A percentile compares a stretch with the other conserved stretches of the same genome.
Evolutionary conservation across 495 filamentous ascomycete species (phyloP).

Genomic region (Bathelium albidoporum): DNA sequence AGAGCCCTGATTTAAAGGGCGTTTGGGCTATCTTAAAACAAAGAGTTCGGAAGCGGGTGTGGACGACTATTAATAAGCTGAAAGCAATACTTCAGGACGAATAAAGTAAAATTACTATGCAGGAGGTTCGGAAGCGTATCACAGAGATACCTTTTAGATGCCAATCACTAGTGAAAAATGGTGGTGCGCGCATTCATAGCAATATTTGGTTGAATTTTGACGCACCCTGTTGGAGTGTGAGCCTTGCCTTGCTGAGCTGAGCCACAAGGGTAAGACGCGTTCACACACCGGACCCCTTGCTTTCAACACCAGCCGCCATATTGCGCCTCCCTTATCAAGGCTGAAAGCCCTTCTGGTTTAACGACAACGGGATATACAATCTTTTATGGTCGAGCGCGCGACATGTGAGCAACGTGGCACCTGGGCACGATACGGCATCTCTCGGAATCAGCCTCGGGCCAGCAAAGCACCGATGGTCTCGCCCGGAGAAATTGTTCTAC

Average conservation of each 20-base stretch:
- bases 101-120: neutral
- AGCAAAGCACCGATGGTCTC: neutral
- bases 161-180: neutral
- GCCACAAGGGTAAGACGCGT: no score
- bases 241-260: no score
- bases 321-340: no score
- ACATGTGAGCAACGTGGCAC: no score
- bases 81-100: neutral
- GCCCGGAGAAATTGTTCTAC: neutral
- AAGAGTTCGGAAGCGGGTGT: neutral
- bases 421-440: no score
- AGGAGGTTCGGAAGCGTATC: neutral
- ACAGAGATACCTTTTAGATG: neutral
- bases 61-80: neutral
- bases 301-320: no score
- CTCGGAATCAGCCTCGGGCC: neutral
- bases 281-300: no score
- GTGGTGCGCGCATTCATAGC: neutral
- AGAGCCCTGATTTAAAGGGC: neutral
- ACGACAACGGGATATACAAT: no score
- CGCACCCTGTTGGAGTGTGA: no score
- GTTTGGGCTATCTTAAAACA: neutral
- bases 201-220: no score
- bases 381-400: no score
- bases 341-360: no score